These are phyloP conservation scores for Adansonia rubrostipa DNA, from an alignment of 441 rosid species.

Conservation along the genomic window DNA sequence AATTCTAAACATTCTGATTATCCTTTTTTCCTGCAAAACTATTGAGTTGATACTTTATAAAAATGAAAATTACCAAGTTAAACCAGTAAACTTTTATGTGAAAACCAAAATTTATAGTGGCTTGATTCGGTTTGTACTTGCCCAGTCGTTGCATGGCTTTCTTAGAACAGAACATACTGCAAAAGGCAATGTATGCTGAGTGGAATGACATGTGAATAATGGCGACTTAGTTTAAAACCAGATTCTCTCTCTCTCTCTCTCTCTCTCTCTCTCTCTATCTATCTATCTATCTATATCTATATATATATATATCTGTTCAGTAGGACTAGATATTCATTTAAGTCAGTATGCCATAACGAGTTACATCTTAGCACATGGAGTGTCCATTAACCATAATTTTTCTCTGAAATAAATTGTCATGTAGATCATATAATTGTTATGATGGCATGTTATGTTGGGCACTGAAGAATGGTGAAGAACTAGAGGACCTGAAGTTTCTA, in stretches of 20 bases:
- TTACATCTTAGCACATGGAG: background rate
- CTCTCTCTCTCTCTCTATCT: too few species aligned
- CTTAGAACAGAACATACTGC: too few species aligned
- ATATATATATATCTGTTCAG: background rate
- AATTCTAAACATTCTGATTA: background rate
- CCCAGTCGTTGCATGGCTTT: background rate
- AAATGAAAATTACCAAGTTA: background rate
- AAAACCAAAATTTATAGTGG: background rate
- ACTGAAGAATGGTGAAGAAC: background rate
- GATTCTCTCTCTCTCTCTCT: too few species aligned
- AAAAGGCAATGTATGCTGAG: too few species aligned
- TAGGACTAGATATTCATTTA: background rate
- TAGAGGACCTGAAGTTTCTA: background rate
- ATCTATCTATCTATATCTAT: too few species aligned
- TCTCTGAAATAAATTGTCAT: background rate
- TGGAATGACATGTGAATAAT: too few species aligned
- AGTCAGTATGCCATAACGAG: background rate
- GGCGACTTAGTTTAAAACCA: too few species aligned
- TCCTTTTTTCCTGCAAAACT: background rate
- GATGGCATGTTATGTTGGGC: background rate
- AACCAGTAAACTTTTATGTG: background rate
- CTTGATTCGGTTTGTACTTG: background rate
- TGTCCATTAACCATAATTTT: background rate
- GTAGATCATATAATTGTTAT: background rate
- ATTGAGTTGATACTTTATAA: background rate